phyloP scores from a whole-genome alignment of 148 eudicot species.

The Fagopyrum esculentum region DNA sequence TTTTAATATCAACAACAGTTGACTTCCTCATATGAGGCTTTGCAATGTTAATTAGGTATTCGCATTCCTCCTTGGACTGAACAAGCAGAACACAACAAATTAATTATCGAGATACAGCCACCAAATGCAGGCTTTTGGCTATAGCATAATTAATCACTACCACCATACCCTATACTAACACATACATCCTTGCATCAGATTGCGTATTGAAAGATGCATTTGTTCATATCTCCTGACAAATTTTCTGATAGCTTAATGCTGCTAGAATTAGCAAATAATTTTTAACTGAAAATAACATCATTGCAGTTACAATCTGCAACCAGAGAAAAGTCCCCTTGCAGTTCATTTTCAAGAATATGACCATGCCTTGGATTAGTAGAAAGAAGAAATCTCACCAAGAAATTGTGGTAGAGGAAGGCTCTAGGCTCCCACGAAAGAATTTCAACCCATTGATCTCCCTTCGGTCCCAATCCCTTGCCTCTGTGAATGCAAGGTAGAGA shows the following conservation, averaged over 20 bases:
- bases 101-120: neutral
- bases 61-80: constrained; percentile 90
- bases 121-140: neutral
- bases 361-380: neutral
- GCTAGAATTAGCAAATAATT: neutral
- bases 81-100: constrained; percentile 18
- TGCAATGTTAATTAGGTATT: constrained; percentile 72
- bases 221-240: neutral
- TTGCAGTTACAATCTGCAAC: neutral
- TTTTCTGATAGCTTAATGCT: neutral
- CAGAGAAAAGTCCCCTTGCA: neutral
- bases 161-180: neutral
- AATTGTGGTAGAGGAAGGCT: constrained; percentile 70
- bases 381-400: constrained; percentile 48
- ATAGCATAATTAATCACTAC: neutral
- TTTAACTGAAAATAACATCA: neutral
- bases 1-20: constrained; percentile 88
- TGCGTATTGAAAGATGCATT: neutral
- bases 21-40: constrained; percentile 86
- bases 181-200: constrained; percentile 4
- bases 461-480: constrained; percentile 33
- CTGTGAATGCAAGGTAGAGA: constrained; percentile 23
- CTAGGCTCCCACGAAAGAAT: constrained; percentile 91
- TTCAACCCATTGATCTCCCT: constrained; percentile 78
- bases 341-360: neutral